phyloP scores from a whole-genome alignment of 495 filamentous ascomycete species.

The Staphylotrichum longicolle region DNA sequence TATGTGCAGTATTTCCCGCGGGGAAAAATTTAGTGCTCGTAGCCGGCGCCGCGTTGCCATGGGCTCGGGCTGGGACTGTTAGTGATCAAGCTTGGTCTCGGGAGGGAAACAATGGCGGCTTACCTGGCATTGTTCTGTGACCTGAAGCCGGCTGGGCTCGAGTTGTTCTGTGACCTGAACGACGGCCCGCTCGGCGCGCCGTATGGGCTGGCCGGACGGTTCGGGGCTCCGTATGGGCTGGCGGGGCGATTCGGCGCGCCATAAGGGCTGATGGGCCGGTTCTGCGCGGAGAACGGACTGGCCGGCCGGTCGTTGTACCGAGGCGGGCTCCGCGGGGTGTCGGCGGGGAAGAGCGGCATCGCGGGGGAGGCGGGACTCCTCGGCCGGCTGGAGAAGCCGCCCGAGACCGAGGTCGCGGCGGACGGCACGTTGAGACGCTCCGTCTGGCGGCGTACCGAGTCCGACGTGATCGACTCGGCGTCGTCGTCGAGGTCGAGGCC shows the following conservation, averaged over 20 bases:
- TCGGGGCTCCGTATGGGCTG: conserved; percentile 34
- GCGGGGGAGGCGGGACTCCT: conserved; percentile 63
- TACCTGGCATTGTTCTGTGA: conserved; percentile 45
- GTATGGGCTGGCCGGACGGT: conserved; percentile 1
- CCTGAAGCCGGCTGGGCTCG: conserved; percentile 8
- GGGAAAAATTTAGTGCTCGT: conserved; percentile 8
- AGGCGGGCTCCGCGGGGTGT: conserved; percentile 26
- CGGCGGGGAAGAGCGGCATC: conserved; percentile 58
- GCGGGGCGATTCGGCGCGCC: conserved; percentile 19
- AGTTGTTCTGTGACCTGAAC: conserved; percentile 28
- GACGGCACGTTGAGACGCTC: conserved; percentile 32
- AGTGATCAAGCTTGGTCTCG: background rate
- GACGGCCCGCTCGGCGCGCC: background rate
- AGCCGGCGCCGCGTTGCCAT: conserved; percentile 21
- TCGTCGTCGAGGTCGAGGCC: conserved; percentile 75
- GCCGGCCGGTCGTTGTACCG: conserved; percentile 22
- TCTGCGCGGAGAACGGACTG: conserved; percentile 22
- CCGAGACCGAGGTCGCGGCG: conserved; percentile 7
- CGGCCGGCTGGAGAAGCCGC: conserved; percentile 35
- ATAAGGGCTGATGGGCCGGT: conserved; percentile 22
- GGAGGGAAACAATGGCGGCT: conserved; percentile 12
- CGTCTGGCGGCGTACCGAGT: conserved; percentile 33
- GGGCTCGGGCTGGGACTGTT: background rate
- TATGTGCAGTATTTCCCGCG: too few species aligned
- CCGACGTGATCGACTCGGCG: conserved; percentile 61